These are phyloP conservation scores for Lupinus albus DNA, from an alignment of 306 rosid species.

Conservation along the genomic window DNA sequence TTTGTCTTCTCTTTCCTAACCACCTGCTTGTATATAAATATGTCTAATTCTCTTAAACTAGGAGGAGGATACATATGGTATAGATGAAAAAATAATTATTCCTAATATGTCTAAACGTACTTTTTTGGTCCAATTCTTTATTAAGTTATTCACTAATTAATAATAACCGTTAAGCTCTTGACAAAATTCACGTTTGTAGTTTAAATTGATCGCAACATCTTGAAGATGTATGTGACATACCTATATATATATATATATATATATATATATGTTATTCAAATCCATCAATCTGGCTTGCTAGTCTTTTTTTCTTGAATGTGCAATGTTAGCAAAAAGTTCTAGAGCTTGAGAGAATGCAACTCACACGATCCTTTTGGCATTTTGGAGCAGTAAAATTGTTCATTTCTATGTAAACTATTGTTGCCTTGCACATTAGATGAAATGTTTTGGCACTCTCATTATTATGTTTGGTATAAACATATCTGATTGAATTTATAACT, in stretches of 20 bases:
- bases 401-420: not conserved
- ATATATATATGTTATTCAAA: not conserved
- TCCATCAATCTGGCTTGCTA: not conserved
- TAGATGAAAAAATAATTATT: too few species aligned
- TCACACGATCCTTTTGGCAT: not conserved
- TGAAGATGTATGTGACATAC: not conserved
- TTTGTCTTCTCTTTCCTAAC: too few species aligned
- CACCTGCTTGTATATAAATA: too few species aligned
- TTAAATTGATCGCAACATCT: constrained; percentile 3
- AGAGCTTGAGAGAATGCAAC: constrained; percentile 11
- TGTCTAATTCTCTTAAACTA: too few species aligned
- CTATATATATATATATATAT: too few species aligned
- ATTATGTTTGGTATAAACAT: not conserved
- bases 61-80: too few species aligned
- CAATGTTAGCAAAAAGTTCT: not conserved
- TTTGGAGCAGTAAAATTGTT: not conserved
- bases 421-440: not conserved
- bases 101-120: too few species aligned
- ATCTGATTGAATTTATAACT: too few species aligned
- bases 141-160: not conserved
- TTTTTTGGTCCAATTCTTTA: not conserved
- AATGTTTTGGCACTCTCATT: not conserved
- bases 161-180: not conserved
- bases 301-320: constrained; percentile 15
- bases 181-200: not conserved